Evolutionary conservation across 129 eudicot species (phyloP), one percentile per base, ranked within the genome.

Genomic region (Sambucus nigra): DNA sequence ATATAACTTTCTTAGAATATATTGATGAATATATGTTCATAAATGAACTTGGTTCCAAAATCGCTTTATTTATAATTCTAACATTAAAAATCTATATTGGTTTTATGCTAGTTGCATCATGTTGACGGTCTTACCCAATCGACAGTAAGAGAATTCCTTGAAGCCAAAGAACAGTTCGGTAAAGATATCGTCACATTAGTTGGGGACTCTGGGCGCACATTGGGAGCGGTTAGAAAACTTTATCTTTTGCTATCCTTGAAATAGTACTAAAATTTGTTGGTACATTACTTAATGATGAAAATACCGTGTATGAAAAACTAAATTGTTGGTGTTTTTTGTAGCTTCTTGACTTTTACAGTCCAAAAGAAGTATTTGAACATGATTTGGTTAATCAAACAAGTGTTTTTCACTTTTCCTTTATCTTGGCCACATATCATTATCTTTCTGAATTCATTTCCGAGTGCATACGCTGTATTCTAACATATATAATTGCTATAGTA

Each of bases 101-200:
- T 7, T 63, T 0, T 10, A 21, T 71, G 7, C 29, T 76, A 88
- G 95, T 60, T 91, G 65, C 99, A 91, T 71, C 99, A 91, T 40
- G 95, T 86, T 66, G 99, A 91, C 67, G 99, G 99, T 68, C 87
- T 91, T 58, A 76, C 74, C 25, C 74, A 73, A 45, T 61, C 78
- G 27, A 63, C 51, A 60, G 87, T 82, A 41, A 79, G 76, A 75
- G 71, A 77, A 57, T 71, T 67, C 52, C 64, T 91, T 50, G 76
- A 82, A 61, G 69, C 77, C 25, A 64, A 76, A 41, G 77, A 50
- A 46, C 69, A 66, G 55, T 61, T 50, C 14, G 46, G 56, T 29
- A 32, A 47, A 15, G 82, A 79, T 51, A 40, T 66, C 47, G 25
- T 74, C 21, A 60, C 79, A 53, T 60, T 91, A 47, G 52, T 66